These are phyloP conservation scores for Lactifluus subvellereus DNA, from an alignment of 768 basidiomycete species.

Conservation along the genomic window DNA sequence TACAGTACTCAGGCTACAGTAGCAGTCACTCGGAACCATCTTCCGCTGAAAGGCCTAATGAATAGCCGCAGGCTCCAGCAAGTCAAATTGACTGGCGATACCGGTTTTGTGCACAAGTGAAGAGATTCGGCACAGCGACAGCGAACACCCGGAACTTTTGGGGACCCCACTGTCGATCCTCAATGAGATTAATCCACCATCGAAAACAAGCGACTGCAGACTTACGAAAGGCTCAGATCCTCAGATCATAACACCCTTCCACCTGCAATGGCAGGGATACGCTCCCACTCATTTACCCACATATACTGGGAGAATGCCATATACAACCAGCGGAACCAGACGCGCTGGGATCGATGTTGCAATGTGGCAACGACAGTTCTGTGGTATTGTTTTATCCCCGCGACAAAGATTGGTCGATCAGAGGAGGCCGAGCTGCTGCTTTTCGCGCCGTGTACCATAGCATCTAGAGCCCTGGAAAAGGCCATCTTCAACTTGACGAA, in stretches of 20 bases:
- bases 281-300: slow-evolving; percentile 86
- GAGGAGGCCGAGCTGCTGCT: slow-evolving; percentile 9
- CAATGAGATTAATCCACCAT: neutral
- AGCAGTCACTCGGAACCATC: too few relatives aligned
- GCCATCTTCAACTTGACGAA: slow-evolving; percentile 44
- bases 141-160: neutral
- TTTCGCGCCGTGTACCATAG: neutral
- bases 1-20: too few relatives aligned
- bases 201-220: neutral
- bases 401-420: slow-evolving; percentile 44
- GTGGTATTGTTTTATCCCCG: slow-evolving; percentile 50
- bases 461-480: slow-evolving; percentile 9
- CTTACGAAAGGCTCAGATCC: neutral
- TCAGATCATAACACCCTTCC: neutral
- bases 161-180: neutral
- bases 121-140: neutral
- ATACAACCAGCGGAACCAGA: slow-evolving; percentile 89
- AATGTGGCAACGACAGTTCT: slow-evolving; percentile 62
- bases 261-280: slow-evolving; percentile 34
- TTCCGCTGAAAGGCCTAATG: too few relatives aligned
- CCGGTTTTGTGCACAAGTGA: too few relatives aligned
- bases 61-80: too few relatives aligned
- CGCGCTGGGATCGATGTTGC: slow-evolving; percentile 67
- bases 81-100: too few relatives aligned
- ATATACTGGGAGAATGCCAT: slow-evolving; percentile 77